A percentile compares a stretch with the other conserved stretches of the same genome.
Conservation (phyloP, 176 grass and related monocot genomes). For the Panicum miliaceum region DNA sequence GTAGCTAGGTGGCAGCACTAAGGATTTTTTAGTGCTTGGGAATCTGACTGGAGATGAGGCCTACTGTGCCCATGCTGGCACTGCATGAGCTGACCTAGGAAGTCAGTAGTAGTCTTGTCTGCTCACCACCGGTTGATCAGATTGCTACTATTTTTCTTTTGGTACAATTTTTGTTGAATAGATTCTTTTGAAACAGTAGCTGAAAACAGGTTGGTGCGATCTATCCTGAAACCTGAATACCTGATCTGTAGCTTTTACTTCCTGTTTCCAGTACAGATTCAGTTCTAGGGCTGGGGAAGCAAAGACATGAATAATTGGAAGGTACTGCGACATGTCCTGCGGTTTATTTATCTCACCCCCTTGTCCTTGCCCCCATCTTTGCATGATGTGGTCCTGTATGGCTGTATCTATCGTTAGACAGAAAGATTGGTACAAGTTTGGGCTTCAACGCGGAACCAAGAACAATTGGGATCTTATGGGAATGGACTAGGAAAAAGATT, state of each 20-base stretch:
- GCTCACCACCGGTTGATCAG: background rate
- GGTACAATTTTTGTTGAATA: background rate
- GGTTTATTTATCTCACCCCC: slow-evolving; percentile 17
- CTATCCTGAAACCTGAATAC: background rate
- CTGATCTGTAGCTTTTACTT: slow-evolving; percentile 30
- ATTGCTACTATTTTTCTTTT: background rate
- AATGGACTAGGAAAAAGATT: background rate
- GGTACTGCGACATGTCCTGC: slow-evolving; percentile 27
- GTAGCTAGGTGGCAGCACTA: background rate
- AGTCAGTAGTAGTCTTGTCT: slow-evolving; percentile 20
- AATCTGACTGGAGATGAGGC: slow-evolving; percentile 27
- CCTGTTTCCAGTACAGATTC: background rate
- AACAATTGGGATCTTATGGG: background rate
- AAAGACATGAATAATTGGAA: slow-evolving; percentile 40
- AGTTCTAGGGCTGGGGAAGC: slow-evolving; percentile 4
- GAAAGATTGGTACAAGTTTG: background rate
- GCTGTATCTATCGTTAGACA: slow-evolving; percentile 10
- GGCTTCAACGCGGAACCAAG: slow-evolving; percentile 3
- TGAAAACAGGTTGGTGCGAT: background rate
- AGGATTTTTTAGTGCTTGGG: slow-evolving; percentile 12
- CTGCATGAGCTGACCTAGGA: slow-evolving; percentile 38
- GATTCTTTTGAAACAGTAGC: background rate
- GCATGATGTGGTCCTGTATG: slow-evolving; percentile 48
- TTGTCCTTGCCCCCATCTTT: slow-evolving; percentile 28
- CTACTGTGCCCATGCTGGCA: slow-evolving; percentile 34